A percentile compares a stretch with the other conserved stretches of the same genome.
Evolutionary conservation across 176 grass and related monocot species (phyloP).

Genomic region (Juncus effusus): DNA sequence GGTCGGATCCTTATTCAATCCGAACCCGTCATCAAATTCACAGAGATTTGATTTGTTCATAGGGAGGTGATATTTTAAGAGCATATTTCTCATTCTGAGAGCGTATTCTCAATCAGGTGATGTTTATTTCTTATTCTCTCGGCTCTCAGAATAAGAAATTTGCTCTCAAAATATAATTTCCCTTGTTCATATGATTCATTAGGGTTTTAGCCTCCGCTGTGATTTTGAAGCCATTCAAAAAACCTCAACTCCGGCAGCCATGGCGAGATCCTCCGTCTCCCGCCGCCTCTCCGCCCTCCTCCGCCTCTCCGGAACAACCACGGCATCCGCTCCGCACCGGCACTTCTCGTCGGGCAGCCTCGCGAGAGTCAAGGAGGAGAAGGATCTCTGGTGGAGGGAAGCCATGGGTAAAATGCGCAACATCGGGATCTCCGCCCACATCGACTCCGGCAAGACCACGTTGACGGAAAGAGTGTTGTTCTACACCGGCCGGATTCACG

Average conservation of each 20-base stretch:
- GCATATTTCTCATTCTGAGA: too few species aligned
- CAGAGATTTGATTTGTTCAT: too few species aligned
- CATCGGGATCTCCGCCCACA: slow-evolving; percentile 95
- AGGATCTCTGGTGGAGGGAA: slow-evolving; percentile 72
- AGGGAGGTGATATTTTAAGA: too few species aligned
- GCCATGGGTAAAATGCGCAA: slow-evolving; percentile 88
- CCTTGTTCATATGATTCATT: neutral
- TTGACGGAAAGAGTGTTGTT: slow-evolving; percentile 87
- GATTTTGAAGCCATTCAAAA: neutral
- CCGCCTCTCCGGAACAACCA: neutral
- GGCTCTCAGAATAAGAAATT: too few species aligned
- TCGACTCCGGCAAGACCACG: slow-evolving; percentile 97
- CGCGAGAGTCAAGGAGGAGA: slow-evolving; percentile 63
- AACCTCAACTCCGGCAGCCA: slow-evolving; percentile 9
- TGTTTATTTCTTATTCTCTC: too few species aligned
- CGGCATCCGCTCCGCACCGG: neutral
- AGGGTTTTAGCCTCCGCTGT: slow-evolving; percentile 19
- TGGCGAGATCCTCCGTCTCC: slow-evolving; percentile 33
- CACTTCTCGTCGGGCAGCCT: slow-evolving; percentile 22
- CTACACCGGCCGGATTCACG: slow-evolving; percentile 90
- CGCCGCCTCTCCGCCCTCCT: slow-evolving; percentile 31
- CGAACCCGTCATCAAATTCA: too few species aligned
- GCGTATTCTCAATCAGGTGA: too few species aligned
- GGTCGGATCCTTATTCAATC: too few species aligned
- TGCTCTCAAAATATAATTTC: too few species aligned